Conservation (phyloP, 2,329 filamentous ascomycete species). For the Sphaerulina musiva region DNA sequence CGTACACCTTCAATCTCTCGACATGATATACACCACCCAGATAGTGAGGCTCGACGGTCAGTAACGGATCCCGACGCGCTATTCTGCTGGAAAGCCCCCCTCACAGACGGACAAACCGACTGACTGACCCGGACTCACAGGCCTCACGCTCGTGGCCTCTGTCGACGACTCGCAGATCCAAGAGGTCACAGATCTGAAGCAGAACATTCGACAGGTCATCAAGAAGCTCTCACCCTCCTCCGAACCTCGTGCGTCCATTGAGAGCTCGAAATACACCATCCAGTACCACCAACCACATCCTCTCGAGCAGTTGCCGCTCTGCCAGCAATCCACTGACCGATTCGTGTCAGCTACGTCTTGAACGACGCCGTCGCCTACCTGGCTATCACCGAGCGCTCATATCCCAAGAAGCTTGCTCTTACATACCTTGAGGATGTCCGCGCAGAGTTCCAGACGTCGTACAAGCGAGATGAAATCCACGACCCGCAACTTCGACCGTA, state of each 20-base stretch:
- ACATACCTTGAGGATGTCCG: conserved; percentile 93
- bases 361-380: conserved; percentile 79
- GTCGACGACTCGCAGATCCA: conserved; percentile 81
- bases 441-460: conserved; percentile 82
- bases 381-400: conserved; percentile 85
- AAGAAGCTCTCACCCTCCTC: conserved; percentile 82
- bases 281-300: conserved; percentile 56
- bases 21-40: conserved; percentile 59
- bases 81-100: conserved; percentile 1
- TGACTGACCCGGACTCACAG: conserved; percentile 42
- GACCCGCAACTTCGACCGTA: conserved; percentile 75
- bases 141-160: conserved; percentile 89
- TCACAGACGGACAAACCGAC: background rate
- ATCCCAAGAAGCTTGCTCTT: conserved; percentile 96
- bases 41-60: conserved; percentile 88
- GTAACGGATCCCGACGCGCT: conserved; percentile 20
- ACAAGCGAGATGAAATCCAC: conserved; percentile 67
- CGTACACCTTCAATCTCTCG: background rate
- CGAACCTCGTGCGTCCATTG: conserved; percentile 85
- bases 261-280: conserved; percentile 73
- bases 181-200: conserved; percentile 79
- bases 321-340: conserved; percentile 19
- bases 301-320: background rate
- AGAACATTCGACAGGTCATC: conserved; percentile 83
- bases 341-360: conserved; percentile 66